Conservation (phyloP, 169 alveolate genomes). For the Plasmodium gonderi region DNA sequence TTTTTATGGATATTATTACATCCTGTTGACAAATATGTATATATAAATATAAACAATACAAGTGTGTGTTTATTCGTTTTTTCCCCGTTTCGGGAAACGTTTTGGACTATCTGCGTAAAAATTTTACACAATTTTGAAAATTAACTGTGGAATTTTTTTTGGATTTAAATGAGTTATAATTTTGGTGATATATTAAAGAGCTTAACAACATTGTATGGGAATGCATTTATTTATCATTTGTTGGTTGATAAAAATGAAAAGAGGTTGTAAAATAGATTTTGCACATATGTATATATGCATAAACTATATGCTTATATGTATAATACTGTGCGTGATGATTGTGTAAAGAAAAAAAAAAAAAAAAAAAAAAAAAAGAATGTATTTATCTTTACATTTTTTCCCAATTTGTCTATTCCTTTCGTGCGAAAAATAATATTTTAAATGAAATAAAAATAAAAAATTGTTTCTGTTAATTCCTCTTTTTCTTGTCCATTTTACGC, state of each 20-base stretch:
- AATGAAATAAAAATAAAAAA: neutral
- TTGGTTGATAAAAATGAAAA: slow-evolving; percentile 36
- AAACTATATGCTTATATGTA: neutral
- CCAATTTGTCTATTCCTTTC: neutral
- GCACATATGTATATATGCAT: neutral
- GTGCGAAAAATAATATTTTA: neutral
- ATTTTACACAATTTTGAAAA: slow-evolving; percentile 17
- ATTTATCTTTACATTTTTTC: too few species aligned
- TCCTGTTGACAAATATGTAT: too few species aligned
- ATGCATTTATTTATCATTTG: slow-evolving; percentile 6
- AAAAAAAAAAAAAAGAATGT: too few species aligned
- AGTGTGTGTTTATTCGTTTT: neutral
- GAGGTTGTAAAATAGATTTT: neutral
- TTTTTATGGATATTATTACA: too few species aligned
- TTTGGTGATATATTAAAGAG: slow-evolving; percentile 35
- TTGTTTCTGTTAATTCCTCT: slow-evolving; percentile 80
- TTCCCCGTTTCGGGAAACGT: neutral
- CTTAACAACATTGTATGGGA: neutral
- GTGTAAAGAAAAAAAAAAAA: too few species aligned
- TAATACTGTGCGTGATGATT: too few species aligned
- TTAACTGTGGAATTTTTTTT: slow-evolving; percentile 15
- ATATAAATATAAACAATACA: neutral
- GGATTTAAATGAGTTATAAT: slow-evolving; percentile 8
- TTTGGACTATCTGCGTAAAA: neutral
- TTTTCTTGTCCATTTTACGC: slow-evolving; percentile 97